A percentile compares a stretch with the other conserved stretches of the same genome.
Conservation (phyloP, 1,139 yeast genomes). For the Zygosaccharomyces pseudobailii region DNA sequence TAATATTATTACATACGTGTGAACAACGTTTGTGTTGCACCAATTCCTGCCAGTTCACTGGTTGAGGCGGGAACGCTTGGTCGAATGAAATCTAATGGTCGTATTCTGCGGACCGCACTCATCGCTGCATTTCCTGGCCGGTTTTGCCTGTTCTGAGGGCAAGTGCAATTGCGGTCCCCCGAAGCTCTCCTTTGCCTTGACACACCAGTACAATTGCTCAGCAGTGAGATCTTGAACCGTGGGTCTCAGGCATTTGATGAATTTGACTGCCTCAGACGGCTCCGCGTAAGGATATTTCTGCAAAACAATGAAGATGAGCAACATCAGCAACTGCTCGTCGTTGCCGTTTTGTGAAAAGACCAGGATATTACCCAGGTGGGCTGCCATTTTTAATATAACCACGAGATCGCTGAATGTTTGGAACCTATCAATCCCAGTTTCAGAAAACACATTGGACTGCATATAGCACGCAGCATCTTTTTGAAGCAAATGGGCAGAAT, state of each 20-base stretch:
- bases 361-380: constrained; percentile 21
- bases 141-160: background rate
- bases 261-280: constrained; percentile 27
- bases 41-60: background rate
- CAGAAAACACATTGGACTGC: constrained; percentile 20
- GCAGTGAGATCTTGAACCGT: constrained; percentile 17
- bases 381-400: constrained; percentile 21
- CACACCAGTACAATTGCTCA: constrained; percentile 25
- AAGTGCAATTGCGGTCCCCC: constrained; percentile 12
- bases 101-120: background rate
- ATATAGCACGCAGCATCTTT: constrained; percentile 5
- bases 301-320: constrained; percentile 27
- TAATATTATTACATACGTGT: background rate
- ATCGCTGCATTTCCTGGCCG: background rate
- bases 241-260: constrained; percentile 27
- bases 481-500: background rate
- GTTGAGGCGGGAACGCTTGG: background rate
- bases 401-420: constrained; percentile 30
- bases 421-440: constrained; percentile 20
- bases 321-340: constrained; percentile 26
- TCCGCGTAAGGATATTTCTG: constrained; percentile 23
- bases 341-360: constrained; percentile 29
- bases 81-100: background rate
- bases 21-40: background rate
- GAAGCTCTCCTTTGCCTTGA: background rate